These are phyloP conservation scores for Anthostomella pinea DNA, from an alignment of 2,329 filamentous ascomycete genomes.

Conservation along the genomic window DNA sequence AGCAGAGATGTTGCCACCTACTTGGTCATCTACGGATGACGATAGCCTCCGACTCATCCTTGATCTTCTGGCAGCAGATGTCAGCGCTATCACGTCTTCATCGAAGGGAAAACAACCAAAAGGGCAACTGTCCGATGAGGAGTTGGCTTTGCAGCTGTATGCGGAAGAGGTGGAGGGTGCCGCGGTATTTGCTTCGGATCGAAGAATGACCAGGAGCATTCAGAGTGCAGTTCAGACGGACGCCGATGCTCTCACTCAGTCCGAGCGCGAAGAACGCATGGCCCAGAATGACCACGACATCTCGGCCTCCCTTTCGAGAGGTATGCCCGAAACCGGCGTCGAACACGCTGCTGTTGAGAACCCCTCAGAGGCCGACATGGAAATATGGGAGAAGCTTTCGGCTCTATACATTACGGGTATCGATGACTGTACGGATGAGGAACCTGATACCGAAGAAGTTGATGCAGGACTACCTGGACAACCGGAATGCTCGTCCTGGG, in stretches of 20 bases:
- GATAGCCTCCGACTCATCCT: constrained; percentile 9
- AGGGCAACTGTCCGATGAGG: constrained; percentile 13
- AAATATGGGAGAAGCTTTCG: constrained; percentile 14
- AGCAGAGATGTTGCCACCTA: background rate
- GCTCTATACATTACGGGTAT: constrained; percentile 11
- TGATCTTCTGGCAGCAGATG: constrained; percentile 7
- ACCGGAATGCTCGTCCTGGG: constrained; percentile 21
- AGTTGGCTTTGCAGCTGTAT: constrained; percentile 19
- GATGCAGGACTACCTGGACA: background rate
- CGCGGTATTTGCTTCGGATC: constrained; percentile 12
- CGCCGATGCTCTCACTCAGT: constrained; percentile 10
- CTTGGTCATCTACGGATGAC: constrained; percentile 7
- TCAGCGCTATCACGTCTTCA: background rate
- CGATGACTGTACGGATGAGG: constrained; percentile 1
- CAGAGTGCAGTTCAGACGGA: constrained; percentile 19
- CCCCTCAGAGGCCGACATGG: constrained; percentile 3
- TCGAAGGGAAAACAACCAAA: constrained; percentile 22
- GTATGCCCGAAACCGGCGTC: background rate
- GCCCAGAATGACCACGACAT: constrained; percentile 13
- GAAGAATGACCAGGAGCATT: constrained; percentile 22
- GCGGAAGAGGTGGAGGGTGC: constrained; percentile 16
- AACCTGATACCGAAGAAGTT: background rate
- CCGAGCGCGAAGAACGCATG: constrained; percentile 11
- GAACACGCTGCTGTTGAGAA: background rate
- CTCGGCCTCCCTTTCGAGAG: constrained; percentile 3